Evolutionary conservation across 164 flowering plant species (phyloP), one percentile per base, ranked within the genome.

Genomic region (Tinospora cordifolia): DNA sequence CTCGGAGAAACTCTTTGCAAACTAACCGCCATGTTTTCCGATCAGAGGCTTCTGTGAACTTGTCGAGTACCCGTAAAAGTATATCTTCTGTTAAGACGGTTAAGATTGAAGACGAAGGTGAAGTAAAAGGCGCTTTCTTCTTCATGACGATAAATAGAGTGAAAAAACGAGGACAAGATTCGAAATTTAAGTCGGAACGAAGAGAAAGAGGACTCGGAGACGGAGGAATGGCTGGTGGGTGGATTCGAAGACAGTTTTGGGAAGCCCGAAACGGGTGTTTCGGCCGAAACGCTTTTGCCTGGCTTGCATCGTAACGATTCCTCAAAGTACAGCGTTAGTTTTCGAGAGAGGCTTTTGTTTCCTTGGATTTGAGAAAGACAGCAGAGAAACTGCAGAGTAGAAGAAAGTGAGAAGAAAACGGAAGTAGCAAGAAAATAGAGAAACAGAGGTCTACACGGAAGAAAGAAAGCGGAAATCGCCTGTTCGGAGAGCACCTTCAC

Each of bases 1-100:
- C 73, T 24, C 81, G 84, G 70, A 69, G 75, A 71, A 88, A 88
- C 17, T 84, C 82, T 25, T 73, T 82, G 78, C 88, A 88, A 41
- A 83, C 83, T 58, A 84, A 72, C 2, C 92, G 79, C 84, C 87
- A 85, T 26, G 87, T 22, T 68, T 86, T 88, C 4, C 74, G 69
- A 38, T 86, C 87, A 5, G 79, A 65, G 65, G 49, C 77, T 36
- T 75, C 71, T 19, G 12, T 46, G 25, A 88, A 75, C 14, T 69
- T 68, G 24, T 72, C 77, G 62, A 79, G 69, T 24, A 89, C 70
- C 27, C 75, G 78, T 2, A 76, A 46, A 17, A 87, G 81, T 1
- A 88, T 74, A 69, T 88, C 93, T 7, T 85, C 88, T 0, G 87
- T 77, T 14, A 88, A 71, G 44, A 74, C 64, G 46, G 69, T 64